Percentiles rank a stretch among this genome's conserved stretches.
These are phyloP conservation scores for Cutaneotrichosporon sp. DNA, from an alignment of 1,284 basidiomycete species.

Conservation along the genomic window DNA sequence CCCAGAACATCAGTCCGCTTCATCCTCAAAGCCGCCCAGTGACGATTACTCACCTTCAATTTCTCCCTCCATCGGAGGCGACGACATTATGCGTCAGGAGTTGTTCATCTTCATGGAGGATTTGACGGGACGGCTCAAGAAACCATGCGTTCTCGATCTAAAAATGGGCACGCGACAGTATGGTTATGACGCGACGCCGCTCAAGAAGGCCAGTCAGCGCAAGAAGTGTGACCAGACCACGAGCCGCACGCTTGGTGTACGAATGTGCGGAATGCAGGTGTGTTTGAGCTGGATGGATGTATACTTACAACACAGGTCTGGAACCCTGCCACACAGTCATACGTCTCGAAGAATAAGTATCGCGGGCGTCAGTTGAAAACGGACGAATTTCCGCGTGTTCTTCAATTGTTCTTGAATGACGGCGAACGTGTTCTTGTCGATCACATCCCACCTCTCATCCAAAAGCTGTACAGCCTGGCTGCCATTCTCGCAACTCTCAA, in stretches of 20 bases:
- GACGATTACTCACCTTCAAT: constrained; percentile 24
- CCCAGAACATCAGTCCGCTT: no score
- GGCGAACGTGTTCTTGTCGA: constrained; percentile 77
- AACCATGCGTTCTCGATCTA: constrained; percentile 92
- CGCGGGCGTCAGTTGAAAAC: constrained; percentile 82
- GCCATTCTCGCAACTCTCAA: constrained; percentile 79
- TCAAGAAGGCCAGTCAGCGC: constrained; percentile 95
- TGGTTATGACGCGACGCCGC: constrained; percentile 85
- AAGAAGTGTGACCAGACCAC: constrained; percentile 98
- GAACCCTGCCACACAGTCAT: constrained; percentile 74
- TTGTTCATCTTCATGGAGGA: constrained; percentile 99
- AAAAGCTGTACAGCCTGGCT: constrained; percentile 90
- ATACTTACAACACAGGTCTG: constrained; percentile 61
- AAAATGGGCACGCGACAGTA: constrained; percentile 99
- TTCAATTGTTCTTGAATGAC: constrained; percentile 79
- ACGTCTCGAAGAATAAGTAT: constrained; percentile 95
- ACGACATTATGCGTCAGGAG: constrained; percentile 71
- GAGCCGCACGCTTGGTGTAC: constrained; percentile 79
- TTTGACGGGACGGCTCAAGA: constrained; percentile 86
- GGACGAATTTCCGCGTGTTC: constrained; percentile 74
- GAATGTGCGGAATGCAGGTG: constrained; percentile 99
- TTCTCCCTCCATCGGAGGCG: constrained; percentile 13
- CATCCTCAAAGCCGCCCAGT: neutral
- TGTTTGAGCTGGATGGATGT: constrained; percentile 42
- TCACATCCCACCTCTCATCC: constrained; percentile 85